A percentile compares a stretch with the other conserved stretches of the same genome.
These are phyloP conservation scores for Trichoderma erinaceum DNA, from an alignment of 495 filamentous ascomycete species.

Conservation along the genomic window DNA sequence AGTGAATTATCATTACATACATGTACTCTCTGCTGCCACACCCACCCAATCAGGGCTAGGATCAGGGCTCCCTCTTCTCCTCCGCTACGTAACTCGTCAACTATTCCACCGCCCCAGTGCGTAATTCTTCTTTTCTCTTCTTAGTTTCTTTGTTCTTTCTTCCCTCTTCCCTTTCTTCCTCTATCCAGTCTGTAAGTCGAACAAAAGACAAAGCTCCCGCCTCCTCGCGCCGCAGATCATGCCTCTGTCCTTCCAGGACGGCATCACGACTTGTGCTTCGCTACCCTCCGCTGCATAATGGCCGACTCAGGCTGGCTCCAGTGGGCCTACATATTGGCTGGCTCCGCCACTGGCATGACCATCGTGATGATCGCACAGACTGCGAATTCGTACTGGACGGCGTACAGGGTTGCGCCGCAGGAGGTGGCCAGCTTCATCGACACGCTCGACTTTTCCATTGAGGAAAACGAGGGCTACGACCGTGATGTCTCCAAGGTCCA, in stretches of 20 bases:
- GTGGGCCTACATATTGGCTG: constrained; percentile 40
- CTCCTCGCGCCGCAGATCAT: background rate
- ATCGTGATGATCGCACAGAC: constrained; percentile 37
- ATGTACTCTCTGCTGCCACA: background rate
- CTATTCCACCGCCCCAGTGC: background rate
- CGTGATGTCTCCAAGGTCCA: constrained; percentile 44
- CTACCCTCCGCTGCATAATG: constrained; percentile 12
- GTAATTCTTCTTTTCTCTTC: background rate
- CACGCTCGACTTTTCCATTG: constrained; percentile 41
- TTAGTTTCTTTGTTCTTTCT: background rate
- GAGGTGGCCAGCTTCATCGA: constrained; percentile 47
- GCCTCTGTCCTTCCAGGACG: constrained; percentile 5
- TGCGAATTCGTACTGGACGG: constrained; percentile 36
- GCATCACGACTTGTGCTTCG: constrained; percentile 11
- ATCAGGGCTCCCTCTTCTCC: constrained; percentile 6
- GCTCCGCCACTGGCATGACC: constrained; percentile 45
- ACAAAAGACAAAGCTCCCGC: background rate
- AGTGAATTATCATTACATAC: background rate
- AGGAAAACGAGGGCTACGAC: constrained; percentile 50
- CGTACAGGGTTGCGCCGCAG: constrained; percentile 42
- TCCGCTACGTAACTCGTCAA: background rate
- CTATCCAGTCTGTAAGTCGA: background rate
- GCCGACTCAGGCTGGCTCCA: constrained; percentile 26
- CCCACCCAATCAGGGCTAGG: constrained; percentile 1
- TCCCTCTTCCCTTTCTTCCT: background rate